phyloP scores from a whole-genome alignment of 2,329 filamentous ascomycete genomes.

The Cladobotryum mycophilum region DNA sequence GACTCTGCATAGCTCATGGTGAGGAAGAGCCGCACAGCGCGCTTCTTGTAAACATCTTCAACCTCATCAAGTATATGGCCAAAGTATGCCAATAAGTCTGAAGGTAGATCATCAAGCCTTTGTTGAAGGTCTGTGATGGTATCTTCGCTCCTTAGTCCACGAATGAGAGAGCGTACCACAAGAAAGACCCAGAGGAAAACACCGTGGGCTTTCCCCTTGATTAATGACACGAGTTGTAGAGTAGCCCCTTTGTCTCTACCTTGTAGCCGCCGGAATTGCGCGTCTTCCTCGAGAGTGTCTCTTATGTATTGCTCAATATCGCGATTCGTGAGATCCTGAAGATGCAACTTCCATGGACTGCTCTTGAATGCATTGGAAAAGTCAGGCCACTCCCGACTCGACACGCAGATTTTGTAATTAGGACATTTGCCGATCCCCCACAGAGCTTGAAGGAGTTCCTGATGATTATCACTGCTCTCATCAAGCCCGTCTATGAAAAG shows the following conservation, averaged over 20 bases:
- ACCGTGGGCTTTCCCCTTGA: constrained; percentile 11
- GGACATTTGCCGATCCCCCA: constrained; percentile 1
- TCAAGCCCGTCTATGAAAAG: constrained; percentile 18
- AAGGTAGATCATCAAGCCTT: constrained; percentile 6
- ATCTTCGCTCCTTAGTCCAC: constrained; percentile 3
- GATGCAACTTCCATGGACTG: constrained; percentile 5
- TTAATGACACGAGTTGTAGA: not conserved
- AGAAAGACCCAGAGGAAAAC: constrained; percentile 20
- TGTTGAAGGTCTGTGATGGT: constrained; percentile 1
- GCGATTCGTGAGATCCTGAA: constrained; percentile 12
- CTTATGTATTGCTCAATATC: constrained; percentile 12
- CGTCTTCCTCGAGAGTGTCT: constrained; percentile 1
- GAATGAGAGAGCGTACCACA: constrained; percentile 6
- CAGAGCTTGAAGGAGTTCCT: constrained; percentile 7
- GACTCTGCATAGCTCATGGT: constrained; percentile 5
- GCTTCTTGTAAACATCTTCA: constrained; percentile 2
- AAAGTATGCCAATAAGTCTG: constrained; percentile 11
- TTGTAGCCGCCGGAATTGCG: constrained; percentile 2
- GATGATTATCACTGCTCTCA: constrained; percentile 13
- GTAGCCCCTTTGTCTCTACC: not conserved
- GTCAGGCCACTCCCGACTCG: constrained; percentile 11
- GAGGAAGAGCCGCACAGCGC: constrained; percentile 1
- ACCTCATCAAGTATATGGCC: constrained; percentile 6
- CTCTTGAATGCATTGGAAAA: constrained; percentile 9
- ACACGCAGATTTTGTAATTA: constrained; percentile 14